Evolutionary conservation across 192 early-diverging fungal species (phyloP).

Genomic region (Entomortierella parvispora): DNA sequence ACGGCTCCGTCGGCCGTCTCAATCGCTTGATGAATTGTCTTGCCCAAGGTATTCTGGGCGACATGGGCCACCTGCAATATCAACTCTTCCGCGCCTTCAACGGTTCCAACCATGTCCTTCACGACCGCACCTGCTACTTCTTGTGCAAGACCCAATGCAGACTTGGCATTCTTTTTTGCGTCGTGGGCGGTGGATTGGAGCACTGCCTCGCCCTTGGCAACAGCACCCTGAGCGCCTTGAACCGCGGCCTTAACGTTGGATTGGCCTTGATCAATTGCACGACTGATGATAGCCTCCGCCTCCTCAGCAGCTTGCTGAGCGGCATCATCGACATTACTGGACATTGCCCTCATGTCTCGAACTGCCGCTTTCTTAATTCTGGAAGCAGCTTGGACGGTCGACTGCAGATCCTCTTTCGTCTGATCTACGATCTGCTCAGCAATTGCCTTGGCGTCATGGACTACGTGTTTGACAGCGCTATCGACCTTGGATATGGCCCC

Average conservation of each 20-base stretch:
- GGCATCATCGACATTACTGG: not conserved
- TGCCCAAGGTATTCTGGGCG: not conserved
- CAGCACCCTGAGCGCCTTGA: no score
- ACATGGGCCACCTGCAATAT: not conserved
- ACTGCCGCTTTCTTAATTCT: no score
- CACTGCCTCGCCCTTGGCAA: not conserved
- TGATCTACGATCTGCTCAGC: not conserved
- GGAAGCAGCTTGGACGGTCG: not conserved
- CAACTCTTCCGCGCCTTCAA: not conserved
- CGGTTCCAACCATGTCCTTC: not conserved
- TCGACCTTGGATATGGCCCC: not conserved
- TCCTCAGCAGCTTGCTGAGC: not conserved
- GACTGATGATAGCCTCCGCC: not conserved
- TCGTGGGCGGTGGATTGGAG: not conserved
- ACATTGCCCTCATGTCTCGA: not conserved
- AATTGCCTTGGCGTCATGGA: not conserved
- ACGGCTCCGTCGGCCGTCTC: not conserved
- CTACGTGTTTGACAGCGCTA: not conserved
- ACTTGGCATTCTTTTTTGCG: not conserved
- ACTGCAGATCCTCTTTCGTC: not conserved
- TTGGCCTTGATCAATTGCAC: not conserved
- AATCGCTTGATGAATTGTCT: no score
- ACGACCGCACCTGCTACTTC: not conserved
- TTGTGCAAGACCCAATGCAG: not conserved
- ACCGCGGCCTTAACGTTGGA: not conserved